These are phyloP conservation scores for Neltuma alba DNA, from an alignment of 306 rosid species.

Conservation along the genomic window DNA sequence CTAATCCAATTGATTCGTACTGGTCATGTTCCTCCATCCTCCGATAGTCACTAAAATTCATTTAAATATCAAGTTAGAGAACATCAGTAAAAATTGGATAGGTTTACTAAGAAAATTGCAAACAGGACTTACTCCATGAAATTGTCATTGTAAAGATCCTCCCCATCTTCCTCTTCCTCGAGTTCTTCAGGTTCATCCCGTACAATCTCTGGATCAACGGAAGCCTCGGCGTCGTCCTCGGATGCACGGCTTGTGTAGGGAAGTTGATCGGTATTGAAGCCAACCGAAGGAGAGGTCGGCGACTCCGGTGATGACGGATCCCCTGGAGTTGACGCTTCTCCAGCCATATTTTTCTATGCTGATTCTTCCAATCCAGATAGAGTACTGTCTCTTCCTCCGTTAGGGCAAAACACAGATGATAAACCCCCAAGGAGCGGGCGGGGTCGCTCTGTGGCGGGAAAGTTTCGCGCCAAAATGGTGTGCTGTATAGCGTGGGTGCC, in stretches of 20 bases:
- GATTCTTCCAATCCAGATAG: neutral
- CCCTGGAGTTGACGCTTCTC: conserved; percentile 24
- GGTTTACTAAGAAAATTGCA: neutral
- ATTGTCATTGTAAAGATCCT: conserved; percentile 86
- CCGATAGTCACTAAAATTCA: conserved; percentile 69
- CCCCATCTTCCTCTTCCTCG: conserved; percentile 87
- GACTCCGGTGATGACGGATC: conserved; percentile 74
- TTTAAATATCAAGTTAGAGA: neutral
- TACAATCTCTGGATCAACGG: conserved; percentile 76
- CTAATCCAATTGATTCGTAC: conserved; percentile 79
- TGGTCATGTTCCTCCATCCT: conserved; percentile 80
- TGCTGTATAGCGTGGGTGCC: neutral
- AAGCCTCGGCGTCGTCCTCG: conserved; percentile 80
- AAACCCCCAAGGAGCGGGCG: conserved; percentile 39
- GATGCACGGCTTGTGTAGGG: conserved; percentile 82
- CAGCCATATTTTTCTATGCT: conserved; percentile 46
- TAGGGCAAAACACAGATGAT: conserved; percentile 16
- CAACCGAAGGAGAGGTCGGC: conserved; percentile 66
- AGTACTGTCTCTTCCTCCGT: neutral
- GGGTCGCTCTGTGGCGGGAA: conserved; percentile 46
- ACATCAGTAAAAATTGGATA: neutral
- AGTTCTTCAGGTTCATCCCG: conserved; percentile 70
- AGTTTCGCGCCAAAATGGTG: neutral
- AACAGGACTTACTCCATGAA: conserved; percentile 70
- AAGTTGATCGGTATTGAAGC: conserved; percentile 89